A percentile compares a stretch with the other conserved stretches of the same genome.
phyloP scores from a whole-genome alignment of 2,329 filamentous ascomycete genomes.

The Apiospora pterosperma region DNA sequence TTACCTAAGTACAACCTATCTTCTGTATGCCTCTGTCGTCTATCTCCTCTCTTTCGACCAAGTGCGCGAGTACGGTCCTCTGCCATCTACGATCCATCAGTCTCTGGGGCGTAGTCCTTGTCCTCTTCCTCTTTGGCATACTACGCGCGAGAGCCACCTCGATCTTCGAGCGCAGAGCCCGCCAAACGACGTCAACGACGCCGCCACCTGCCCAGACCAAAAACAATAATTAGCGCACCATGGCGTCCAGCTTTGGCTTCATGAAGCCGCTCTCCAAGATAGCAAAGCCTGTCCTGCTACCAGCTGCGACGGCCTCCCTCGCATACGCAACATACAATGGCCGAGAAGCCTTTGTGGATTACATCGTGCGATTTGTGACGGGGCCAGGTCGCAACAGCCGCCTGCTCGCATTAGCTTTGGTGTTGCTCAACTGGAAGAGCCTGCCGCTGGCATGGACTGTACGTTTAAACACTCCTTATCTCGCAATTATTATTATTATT shows the following conservation, averaged over 20 bases:
- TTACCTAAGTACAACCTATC: neutral
- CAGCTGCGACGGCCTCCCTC: slow-evolving; percentile 36
- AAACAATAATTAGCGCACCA: slow-evolving; percentile 9
- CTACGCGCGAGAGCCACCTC: slow-evolving; percentile 26
- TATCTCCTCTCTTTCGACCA: slow-evolving; percentile 25
- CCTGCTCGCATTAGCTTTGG: slow-evolving; percentile 51
- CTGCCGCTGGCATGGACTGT: slow-evolving; percentile 75
- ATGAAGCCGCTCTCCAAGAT: slow-evolving; percentile 16
- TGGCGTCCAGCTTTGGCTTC: slow-evolving; percentile 23
- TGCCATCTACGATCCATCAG: slow-evolving; percentile 37
- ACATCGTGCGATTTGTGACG: slow-evolving; percentile 43
- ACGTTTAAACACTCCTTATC: slow-evolving; percentile 28
- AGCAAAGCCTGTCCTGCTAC: slow-evolving; percentile 37
- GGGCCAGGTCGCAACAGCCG: slow-evolving; percentile 53
- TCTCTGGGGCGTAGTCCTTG: slow-evolving; percentile 39
- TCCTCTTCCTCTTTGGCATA: slow-evolving; percentile 31
- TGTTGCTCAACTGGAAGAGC: slow-evolving; percentile 68
- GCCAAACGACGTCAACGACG: neutral
- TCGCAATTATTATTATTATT: neutral
- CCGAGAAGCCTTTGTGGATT: slow-evolving; percentile 34
- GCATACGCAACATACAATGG: slow-evolving; percentile 44
- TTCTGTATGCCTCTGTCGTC: neutral
- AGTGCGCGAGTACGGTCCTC: slow-evolving; percentile 40
- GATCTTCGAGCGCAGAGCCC: neutral
- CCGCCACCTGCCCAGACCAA: neutral